These are phyloP conservation scores for Sodiomyces alkalinus DNA, from an alignment of 2,329 filamentous ascomycete species.

Conservation along the genomic window DNA sequence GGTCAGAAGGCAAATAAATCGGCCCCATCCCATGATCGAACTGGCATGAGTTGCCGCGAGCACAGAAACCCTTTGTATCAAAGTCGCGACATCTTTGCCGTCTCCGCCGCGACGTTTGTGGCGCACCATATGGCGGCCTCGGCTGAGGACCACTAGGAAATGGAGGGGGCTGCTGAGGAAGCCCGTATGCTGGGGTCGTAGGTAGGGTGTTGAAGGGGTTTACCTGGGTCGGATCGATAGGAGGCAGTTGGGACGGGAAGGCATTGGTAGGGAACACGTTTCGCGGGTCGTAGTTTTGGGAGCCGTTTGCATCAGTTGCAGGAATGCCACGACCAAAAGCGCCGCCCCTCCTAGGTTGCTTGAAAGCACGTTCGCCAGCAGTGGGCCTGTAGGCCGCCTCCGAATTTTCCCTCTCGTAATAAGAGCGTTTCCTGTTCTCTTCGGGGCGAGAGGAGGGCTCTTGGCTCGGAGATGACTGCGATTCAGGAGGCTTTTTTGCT, in stretches of 20 bases:
- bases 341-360: slow-evolving; percentile 44
- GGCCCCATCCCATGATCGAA: slow-evolving; percentile 52
- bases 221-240: neutral
- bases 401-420: slow-evolving; percentile 14
- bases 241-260: neutral
- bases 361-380: slow-evolving; percentile 31
- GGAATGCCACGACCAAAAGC: slow-evolving; percentile 20
- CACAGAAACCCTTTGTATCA: slow-evolving; percentile 58
- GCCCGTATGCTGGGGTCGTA: neutral
- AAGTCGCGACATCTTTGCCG: slow-evolving; percentile 51
- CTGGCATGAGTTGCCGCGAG: slow-evolving; percentile 48
- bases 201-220: no score
- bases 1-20: slow-evolving; percentile 16
- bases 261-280: no score
- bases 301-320: no score
- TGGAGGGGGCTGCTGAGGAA: neutral
- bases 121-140: neutral
- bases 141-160: slow-evolving; percentile 1
- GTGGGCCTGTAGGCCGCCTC: slow-evolving; percentile 12
- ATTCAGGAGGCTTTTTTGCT: no score
- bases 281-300: no score
- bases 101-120: no score
- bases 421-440: slow-evolving; percentile 16
- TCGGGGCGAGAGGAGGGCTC: no score
- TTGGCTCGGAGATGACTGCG: neutral